A percentile compares a stretch with the other conserved stretches of the same genome.
Conservation (phyloP, 305 asterid species). For the Rubia tinctorum region DNA sequence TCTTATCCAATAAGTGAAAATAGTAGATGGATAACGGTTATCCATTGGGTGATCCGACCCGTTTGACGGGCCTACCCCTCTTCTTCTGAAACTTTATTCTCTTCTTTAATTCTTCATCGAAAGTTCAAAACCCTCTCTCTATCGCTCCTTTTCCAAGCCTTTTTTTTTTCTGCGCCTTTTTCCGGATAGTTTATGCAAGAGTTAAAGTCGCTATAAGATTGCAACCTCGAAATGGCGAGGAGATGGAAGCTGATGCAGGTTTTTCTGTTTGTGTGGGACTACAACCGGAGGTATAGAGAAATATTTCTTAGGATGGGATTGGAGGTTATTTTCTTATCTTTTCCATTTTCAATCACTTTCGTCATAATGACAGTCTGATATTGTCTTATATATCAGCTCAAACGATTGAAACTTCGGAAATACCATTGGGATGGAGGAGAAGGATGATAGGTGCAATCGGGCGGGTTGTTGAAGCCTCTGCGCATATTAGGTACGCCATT, state of each 20-base stretch:
- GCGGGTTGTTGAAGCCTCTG: slow-evolving; percentile 86
- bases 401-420: slow-evolving; percentile 87
- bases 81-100: too few relatives aligned
- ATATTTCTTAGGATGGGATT: slow-evolving; percentile 10
- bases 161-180: neutral
- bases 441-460: slow-evolving; percentile 43
- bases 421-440: slow-evolving; percentile 71
- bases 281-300: slow-evolving; percentile 80
- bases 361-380: slow-evolving; percentile 12
- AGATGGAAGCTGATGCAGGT: slow-evolving; percentile 92
- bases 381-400: slow-evolving; percentile 49
- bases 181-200: slow-evolving; percentile 71
- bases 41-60: too few relatives aligned
- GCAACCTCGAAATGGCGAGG: slow-evolving; percentile 90
- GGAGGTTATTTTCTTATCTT: slow-evolving; percentile 6
- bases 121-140: too few relatives aligned
- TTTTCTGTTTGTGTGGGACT: slow-evolving; percentile 98
- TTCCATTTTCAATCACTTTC: neutral
- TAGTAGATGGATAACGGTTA: too few relatives aligned
- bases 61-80: too few relatives aligned
- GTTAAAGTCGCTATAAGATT: slow-evolving; percentile 90
- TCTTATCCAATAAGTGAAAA: too few relatives aligned
- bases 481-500: slow-evolving; percentile 78
- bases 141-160: too few relatives aligned
- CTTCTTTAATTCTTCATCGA: too few relatives aligned